Evolutionary conservation across 139 green algal species (phyloP).

Genomic region (Zygnema cylindricum): DNA sequence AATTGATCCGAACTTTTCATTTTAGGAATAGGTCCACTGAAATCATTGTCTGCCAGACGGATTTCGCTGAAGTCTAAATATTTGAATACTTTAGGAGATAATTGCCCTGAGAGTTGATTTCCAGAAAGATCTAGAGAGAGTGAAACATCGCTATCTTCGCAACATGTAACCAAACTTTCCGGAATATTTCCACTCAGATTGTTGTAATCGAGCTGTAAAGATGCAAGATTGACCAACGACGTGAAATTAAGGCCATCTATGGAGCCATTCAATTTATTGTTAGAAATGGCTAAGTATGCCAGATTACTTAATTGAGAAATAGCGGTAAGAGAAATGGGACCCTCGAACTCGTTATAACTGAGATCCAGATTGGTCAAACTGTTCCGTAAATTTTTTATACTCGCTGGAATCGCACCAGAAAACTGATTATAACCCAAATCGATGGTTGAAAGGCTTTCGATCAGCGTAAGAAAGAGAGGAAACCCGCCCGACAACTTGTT

Average conservation of each 20-base stretch:
- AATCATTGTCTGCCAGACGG: background rate
- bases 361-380: slow-evolving; percentile 20
- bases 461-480: background rate
- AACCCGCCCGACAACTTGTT: slow-evolving; percentile 35
- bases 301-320: background rate
- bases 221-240: background rate
- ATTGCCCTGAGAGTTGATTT: background rate
- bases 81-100: background rate
- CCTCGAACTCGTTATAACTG: slow-evolving; percentile 18
- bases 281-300: background rate
- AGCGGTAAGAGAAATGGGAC: background rate
- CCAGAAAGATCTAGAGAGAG: background rate
- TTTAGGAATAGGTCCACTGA: slow-evolving; percentile 13
- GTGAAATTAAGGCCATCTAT: background rate
- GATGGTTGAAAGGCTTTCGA: background rate
- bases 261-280: background rate
- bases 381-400: background rate
- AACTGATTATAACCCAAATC: slow-evolving; percentile 11
- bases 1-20: background rate
- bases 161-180: background rate
- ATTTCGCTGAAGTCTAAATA: too few relatives aligned
- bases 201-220: slow-evolving; percentile 43
- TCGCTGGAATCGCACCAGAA: slow-evolving; percentile 8
- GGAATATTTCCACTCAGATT: slow-evolving; percentile 36
- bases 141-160: background rate